Evolutionary conservation across 139 green algal species (phyloP), one percentile per base, ranked within the genome.

Genomic region (Dunaliella primolecta): DNA sequence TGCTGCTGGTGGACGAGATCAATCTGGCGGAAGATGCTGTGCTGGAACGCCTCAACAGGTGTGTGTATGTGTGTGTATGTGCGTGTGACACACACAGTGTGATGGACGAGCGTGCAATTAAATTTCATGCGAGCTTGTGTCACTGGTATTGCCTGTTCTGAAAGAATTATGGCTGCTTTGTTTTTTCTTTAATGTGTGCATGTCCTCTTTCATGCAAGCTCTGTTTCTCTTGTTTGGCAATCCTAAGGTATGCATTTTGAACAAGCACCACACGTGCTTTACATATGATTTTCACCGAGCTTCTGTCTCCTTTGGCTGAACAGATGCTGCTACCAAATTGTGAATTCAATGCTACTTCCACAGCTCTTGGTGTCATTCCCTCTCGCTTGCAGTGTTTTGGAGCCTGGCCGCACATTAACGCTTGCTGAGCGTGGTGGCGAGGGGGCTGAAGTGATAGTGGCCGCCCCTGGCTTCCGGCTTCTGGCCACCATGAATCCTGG

Each of bases 401-500:
- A 99, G 92, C 91, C 94, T 1, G 92, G 94, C 24, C 91, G 96
- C 70, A 96, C 88, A 1, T 84, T 99, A 23, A 98, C 95, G 2
- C 91, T 99, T 30, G 94, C 97, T 27, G 97, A 99, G 92, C 96
- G 96, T 83, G 97, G 96, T n/a, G 96, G 96, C 29, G 89, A 91
- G 1, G 90, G 89, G 46, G 89, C 92, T 2, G 93, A 95, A 84
- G 84, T 98, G 35, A 77, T 99, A 21, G 83, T 93, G 0, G 97
- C 94, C 1, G 92, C 95, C 46, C 86, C 89, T 0, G 90, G 92
- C 70, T 99, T 99, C 91, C 89, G 91, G 23, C 55, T 99, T 33
- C 82, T 99, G 24, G 96, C 94, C 46, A 99, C 97, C 76, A 99
- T 99, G 97, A 99, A 99, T 89, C 97, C 97, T 7, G 97, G 97